Evolutionary conservation across 208 protist genomes (phyloP).

Genomic region (Wallacemonas collosoma): DNA sequence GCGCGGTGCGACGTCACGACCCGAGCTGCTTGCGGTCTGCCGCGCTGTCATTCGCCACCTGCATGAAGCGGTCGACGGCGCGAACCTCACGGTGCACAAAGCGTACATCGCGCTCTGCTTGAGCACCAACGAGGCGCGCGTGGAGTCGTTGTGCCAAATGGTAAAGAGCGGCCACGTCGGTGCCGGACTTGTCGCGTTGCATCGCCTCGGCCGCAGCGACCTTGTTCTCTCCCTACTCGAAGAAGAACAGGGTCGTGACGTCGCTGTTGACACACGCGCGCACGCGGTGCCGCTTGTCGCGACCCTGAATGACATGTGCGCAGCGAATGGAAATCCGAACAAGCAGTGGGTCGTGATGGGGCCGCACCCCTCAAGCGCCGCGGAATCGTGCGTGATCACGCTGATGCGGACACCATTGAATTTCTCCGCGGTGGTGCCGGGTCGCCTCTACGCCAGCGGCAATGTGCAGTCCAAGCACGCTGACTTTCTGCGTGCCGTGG

Average conservation of each 20-base stretch:
- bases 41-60: conserved; percentile 13
- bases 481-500: conserved; percentile 10
- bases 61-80: conserved; percentile 7
- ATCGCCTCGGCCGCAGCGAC: conserved; percentile 6
- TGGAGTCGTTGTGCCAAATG: conserved; percentile 3
- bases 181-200: conserved; percentile 5
- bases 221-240: conserved; percentile 9
- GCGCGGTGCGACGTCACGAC: neutral
- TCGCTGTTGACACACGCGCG: conserved; percentile 4
- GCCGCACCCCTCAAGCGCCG: neutral
- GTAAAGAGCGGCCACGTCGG: conserved; percentile 8
- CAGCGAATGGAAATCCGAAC: conserved; percentile 9
- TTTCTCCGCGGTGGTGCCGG: conserved; percentile 10
- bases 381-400: neutral
- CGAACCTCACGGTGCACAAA: conserved; percentile 15
- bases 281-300: neutral
- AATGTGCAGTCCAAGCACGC: conserved; percentile 19
- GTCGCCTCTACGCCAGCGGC: conserved; percentile 18
- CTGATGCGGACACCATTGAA: conserved; percentile 19
- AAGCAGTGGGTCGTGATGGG: conserved; percentile 11
- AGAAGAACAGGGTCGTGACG: neutral
- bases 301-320: conserved; percentile 11
- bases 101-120: conserved; percentile 17
- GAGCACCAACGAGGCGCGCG: conserved; percentile 13
- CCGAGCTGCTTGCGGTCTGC: conserved; percentile 3